Percentiles rank a stretch among this genome's conserved stretches.
These are phyloP conservation scores for Hordeum marinum DNA, from an alignment of 176 grass and related monocot genomes.

Conservation along the genomic window DNA sequence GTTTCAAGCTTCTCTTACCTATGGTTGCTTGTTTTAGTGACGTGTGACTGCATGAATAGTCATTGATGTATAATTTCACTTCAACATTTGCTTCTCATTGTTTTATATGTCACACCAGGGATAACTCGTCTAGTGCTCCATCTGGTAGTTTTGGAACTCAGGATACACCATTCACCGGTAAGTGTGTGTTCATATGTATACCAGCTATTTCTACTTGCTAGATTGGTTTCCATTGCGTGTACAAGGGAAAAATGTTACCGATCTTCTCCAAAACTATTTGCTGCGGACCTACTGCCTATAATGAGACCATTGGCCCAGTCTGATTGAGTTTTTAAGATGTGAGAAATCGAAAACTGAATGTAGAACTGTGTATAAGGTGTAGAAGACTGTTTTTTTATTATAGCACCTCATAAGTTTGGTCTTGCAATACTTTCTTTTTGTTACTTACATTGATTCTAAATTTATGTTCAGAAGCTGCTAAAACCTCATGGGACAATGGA, in stretches of 20 bases:
- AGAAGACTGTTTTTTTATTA: neutral
- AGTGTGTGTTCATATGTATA: constrained; percentile 17
- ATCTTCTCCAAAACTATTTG: neutral
- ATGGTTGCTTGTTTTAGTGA: neutral
- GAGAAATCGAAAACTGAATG: neutral
- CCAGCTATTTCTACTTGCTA: neutral
- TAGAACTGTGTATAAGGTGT: neutral
- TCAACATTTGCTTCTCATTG: constrained; percentile 18
- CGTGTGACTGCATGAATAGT: neutral
- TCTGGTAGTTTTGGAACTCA: constrained; percentile 54
- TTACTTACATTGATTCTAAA: constrained; percentile 32
- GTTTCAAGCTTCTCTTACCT: constrained; percentile 14
- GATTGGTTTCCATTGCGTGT: constrained; percentile 7
- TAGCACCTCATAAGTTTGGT: neutral
- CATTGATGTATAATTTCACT: constrained; percentile 7
- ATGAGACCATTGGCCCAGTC: neutral
- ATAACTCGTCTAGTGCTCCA: constrained; percentile 44
- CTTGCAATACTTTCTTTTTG: neutral
- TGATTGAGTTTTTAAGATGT: neutral
- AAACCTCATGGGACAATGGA: constrained; percentile 61
- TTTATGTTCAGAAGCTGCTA: constrained; percentile 53
- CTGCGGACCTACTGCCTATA: neutral
- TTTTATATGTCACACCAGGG: constrained; percentile 35
- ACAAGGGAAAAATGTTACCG: neutral
- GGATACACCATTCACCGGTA: constrained; percentile 41